Conservation (phyloP, 179 eudicot species). For the Amaranthus tricolor region DNA sequence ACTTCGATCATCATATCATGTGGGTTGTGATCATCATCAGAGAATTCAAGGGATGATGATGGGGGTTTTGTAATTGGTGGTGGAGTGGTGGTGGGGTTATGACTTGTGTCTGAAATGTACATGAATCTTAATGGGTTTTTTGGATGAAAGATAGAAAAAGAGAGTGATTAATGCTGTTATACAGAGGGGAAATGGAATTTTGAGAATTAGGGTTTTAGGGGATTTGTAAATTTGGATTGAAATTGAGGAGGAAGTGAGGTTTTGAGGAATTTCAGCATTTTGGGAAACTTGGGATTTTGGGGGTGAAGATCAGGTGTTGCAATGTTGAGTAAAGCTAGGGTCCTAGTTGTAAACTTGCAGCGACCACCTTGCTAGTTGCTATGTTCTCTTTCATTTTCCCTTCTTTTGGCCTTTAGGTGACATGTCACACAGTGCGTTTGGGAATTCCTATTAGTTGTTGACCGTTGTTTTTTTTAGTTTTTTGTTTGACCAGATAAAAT, state of each 20-base stretch:
- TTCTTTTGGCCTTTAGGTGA: no score
- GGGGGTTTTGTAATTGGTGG: slow-evolving; percentile 26
- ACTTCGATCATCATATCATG: slow-evolving; percentile 49
- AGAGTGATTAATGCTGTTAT: not conserved
- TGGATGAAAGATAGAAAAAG: not conserved
- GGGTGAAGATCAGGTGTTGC: not conserved
- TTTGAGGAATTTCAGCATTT: not conserved
- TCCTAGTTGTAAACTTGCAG: no score
- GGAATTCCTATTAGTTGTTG: no score
- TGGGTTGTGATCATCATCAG: slow-evolving; percentile 26
- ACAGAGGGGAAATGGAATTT: not conserved
- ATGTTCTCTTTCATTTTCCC: no score
- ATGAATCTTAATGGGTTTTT: slow-evolving; percentile 19
- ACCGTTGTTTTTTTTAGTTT: no score
- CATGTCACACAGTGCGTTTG: no score
- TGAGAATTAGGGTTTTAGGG: slow-evolving; percentile 3
- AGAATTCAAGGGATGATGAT: slow-evolving; percentile 28
- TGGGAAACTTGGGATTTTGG: not conserved
- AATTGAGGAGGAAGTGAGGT: not conserved
- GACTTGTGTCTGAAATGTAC: slow-evolving; percentile 42
- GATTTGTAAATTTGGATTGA: not conserved
- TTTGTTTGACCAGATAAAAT: no score
- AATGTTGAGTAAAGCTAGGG: no score
- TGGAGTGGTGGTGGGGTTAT: slow-evolving; percentile 16
- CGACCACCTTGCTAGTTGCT: no score